Percentiles rank a stretch among this genome's conserved stretches.
Evolutionary conservation across 148 eudicot genomes (phyloP).

Genomic region (Camellia japonica): DNA sequence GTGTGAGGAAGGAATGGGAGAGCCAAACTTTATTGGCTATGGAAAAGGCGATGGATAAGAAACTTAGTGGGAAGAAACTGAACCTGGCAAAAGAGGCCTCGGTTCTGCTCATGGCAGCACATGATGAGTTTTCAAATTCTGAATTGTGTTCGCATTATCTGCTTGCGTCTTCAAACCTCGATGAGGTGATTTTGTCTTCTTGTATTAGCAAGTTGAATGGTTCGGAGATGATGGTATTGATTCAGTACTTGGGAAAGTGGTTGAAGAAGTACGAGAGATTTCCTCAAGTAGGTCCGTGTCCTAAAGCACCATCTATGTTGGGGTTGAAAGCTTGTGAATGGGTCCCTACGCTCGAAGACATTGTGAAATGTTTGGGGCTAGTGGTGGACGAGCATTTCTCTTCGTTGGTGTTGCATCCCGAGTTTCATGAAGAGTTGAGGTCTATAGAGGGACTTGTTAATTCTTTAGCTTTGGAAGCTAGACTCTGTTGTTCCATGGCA

Average conservation of each 20-base stretch:
- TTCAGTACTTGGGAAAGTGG: constrained; percentile 83
- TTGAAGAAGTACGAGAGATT: constrained; percentile 74
- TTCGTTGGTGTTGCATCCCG: constrained; percentile 66
- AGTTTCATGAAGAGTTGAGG: constrained; percentile 71
- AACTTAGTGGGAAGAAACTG: constrained; percentile 28
- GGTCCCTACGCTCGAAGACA: constrained; percentile 59
- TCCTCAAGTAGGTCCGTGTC: constrained; percentile 58
- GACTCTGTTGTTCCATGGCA: constrained; percentile 52
- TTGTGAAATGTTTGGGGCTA: constrained; percentile 56
- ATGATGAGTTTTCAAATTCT: constrained; percentile 55
- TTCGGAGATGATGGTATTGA: constrained; percentile 54
- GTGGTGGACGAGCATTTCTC: constrained; percentile 88
- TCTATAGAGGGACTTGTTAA: constrained; percentile 43
- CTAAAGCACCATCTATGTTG: constrained; percentile 34
- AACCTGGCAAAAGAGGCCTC: constrained; percentile 63
- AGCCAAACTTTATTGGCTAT: constrained; percentile 51
- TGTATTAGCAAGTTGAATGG: constrained; percentile 64
- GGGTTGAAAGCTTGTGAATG: constrained; percentile 56
- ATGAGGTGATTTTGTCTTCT: constrained; percentile 68
- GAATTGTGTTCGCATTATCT: constrained; percentile 81
- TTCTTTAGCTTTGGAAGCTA: constrained; percentile 61
- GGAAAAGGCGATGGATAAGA: constrained; percentile 33
- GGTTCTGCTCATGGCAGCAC: constrained; percentile 66
- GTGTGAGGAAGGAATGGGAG: constrained; percentile 77
- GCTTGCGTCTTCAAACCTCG: constrained; percentile 50